A percentile compares a stretch with the other conserved stretches of the same genome.
These are phyloP conservation scores for Trichoderma sp. DNA, from an alignment of 2,329 filamentous ascomycete species.

Conservation along the genomic window DNA sequence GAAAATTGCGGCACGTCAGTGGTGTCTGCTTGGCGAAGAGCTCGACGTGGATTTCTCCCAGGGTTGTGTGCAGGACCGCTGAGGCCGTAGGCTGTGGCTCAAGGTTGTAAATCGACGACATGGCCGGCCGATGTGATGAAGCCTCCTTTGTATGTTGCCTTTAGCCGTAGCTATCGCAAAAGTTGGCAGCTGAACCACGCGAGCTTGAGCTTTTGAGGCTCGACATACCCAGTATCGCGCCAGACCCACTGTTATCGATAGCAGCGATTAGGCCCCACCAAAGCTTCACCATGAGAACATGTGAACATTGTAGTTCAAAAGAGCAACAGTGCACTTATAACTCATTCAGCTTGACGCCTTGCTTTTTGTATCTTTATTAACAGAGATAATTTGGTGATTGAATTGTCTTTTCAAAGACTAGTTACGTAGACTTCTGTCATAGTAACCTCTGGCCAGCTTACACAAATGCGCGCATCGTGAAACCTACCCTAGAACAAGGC, in stretches of 20 bases:
- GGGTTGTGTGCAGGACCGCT: slow-evolving; percentile 84
- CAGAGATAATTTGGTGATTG: neutral
- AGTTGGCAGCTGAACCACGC: neutral
- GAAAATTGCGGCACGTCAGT: slow-evolving; percentile 88
- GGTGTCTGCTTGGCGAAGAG: slow-evolving; percentile 95
- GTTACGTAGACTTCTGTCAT: neutral
- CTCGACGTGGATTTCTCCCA: slow-evolving; percentile 86
- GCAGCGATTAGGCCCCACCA: neutral
- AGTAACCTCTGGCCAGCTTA: neutral
- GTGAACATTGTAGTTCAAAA: no score
- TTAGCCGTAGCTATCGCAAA: neutral
- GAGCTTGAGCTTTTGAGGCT: slow-evolving; percentile 12
- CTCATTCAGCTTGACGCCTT: neutral
- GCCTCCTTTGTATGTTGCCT: neutral
- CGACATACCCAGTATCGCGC: slow-evolving; percentile 4
- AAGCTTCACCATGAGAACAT: neutral
- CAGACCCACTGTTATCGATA: slow-evolving; percentile 21
- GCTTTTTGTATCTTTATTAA: neutral
- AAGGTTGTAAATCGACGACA: slow-evolving; percentile 92
- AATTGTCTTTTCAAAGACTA: neutral
- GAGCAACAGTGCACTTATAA: neutral
- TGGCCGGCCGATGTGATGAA: slow-evolving; percentile 39
- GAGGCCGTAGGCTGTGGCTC: slow-evolving; percentile 94
- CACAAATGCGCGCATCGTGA: neutral
- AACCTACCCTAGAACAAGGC: neutral